phyloP scores from a whole-genome alignment of 345 rosid species.

The Salix viminalis region DNA sequence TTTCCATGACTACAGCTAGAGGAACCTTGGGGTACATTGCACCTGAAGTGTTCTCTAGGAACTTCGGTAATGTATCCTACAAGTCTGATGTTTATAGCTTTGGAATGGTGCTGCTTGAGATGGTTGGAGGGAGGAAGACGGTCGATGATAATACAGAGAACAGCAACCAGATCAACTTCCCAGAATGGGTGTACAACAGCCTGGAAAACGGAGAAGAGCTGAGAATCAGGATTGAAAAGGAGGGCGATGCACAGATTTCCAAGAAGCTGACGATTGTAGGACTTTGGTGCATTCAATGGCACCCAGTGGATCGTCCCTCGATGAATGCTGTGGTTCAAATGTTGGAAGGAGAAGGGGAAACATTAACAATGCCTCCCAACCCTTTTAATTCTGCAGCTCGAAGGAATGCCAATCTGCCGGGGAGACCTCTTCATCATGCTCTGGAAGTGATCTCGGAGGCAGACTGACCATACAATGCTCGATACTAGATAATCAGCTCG shows the following conservation, averaged over 20 bases:
- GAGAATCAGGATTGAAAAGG: not conserved
- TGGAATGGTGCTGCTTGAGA: constrained; percentile 25
- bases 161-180: not conserved
- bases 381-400: constrained; percentile 3
- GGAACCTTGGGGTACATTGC: constrained; percentile 28
- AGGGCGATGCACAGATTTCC: not conserved
- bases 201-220: constrained; percentile 14
- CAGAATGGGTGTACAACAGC: constrained; percentile 8
- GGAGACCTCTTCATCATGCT: not conserved
- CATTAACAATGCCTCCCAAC: not conserved
- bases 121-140: constrained; percentile 22
- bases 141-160: not conserved
- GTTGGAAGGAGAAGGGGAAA: not conserved
- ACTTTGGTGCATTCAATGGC: constrained; percentile 14
- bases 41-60: constrained; percentile 26
- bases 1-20: constrained; percentile 26
- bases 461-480: not conserved
- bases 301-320: constrained; percentile 8
- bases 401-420: not conserved
- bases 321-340: constrained; percentile 2
- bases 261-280: constrained; percentile 11
- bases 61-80: constrained; percentile 21
- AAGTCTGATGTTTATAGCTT: constrained; percentile 26
- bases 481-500: not conserved
- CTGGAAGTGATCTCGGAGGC: constrained; percentile 1